Evolutionary conservation across 2,329 filamentous ascomycete species (phyloP).

Genomic region (Cladophialophora chaetospira): DNA sequence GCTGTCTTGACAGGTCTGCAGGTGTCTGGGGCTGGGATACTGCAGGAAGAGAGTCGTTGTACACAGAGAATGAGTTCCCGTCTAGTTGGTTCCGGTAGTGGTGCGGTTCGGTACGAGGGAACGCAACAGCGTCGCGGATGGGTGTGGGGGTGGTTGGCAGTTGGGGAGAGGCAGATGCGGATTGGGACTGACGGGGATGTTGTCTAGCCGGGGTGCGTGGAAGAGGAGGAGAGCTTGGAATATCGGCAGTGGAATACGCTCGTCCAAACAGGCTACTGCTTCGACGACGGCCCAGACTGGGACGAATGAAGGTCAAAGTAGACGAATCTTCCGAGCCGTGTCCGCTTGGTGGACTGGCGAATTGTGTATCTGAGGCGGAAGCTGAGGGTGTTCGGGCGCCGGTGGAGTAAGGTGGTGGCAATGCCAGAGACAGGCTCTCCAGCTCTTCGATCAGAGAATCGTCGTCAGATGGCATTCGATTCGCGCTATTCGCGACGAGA

Average conservation of each 20-base stretch:
- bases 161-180: conserved; percentile 8
- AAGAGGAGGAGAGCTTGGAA: conserved; percentile 31
- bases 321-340: not conserved
- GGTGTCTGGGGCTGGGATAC: conserved; percentile 32
- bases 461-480: conserved; percentile 11
- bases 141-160: conserved; percentile 20
- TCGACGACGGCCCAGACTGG: not conserved
- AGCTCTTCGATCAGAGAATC: not conserved
- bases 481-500: conserved; percentile 9
- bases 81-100: conserved; percentile 24
- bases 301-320: not conserved
- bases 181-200: not conserved
- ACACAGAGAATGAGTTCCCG: conserved; percentile 29
- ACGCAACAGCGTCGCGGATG: conserved; percentile 8
- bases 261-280: conserved; percentile 7
- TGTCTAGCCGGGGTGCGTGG: conserved; percentile 6
- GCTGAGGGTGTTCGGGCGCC: conserved; percentile 3
- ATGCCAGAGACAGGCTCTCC: conserved; percentile 1
- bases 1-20: conserved; percentile 27
- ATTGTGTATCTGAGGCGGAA: not conserved
- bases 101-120: conserved; percentile 21
- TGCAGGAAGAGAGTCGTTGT: conserved; percentile 31
- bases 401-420: conserved; percentile 9
- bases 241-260: not conserved
- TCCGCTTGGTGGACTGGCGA: conserved; percentile 1